Percentiles rank a stretch among this genome's conserved stretches.
phyloP scores from a whole-genome alignment of 148 eudicot genomes.

The Fallopia convolvulus region DNA sequence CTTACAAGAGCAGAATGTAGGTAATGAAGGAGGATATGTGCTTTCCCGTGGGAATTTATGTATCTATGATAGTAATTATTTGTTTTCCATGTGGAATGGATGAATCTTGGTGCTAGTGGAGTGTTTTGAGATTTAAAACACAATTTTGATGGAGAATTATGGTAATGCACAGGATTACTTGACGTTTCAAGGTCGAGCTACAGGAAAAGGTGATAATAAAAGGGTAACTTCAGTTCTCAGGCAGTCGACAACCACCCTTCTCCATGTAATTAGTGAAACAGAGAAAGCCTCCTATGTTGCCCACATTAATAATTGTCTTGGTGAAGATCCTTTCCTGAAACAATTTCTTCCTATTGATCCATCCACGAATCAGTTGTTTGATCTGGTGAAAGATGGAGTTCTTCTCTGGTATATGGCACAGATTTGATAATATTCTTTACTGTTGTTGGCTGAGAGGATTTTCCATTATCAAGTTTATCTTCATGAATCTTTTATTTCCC shows the following conservation, averaged over 20 bases:
- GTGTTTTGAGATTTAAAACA: not conserved
- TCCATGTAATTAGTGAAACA: slow-evolving; percentile 74
- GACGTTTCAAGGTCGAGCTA: slow-evolving; percentile 51
- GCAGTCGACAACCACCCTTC: slow-evolving; percentile 72
- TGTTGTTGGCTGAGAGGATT: not conserved
- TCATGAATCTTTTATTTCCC: slow-evolving; percentile 6
- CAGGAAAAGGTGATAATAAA: slow-evolving; percentile 48
- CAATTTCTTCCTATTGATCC: slow-evolving; percentile 78
- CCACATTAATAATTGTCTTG: slow-evolving; percentile 66
- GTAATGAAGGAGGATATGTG: slow-evolving; percentile 4
- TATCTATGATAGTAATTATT: not conserved
- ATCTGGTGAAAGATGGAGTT: slow-evolving; percentile 80
- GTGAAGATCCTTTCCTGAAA: slow-evolving; percentile 63
- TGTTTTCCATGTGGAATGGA: not conserved
- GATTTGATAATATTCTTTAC: not conserved
- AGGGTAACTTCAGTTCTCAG: slow-evolving; percentile 66
- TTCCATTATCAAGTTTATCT: not conserved
- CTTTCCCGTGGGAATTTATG: not conserved
- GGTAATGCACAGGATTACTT: slow-evolving; percentile 42
- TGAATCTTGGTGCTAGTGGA: not conserved
- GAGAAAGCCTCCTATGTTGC: slow-evolving; percentile 77
- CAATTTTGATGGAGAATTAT: not conserved
- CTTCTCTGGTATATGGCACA: slow-evolving; percentile 59
- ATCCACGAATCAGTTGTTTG: slow-evolving; percentile 52
- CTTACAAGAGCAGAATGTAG: slow-evolving; percentile 4